Percentiles rank a stretch among this genome's conserved stretches.
Evolutionary conservation across 2,329 filamentous ascomycete genomes (phyloP).

Genomic region (Diaporthe destruens): DNA sequence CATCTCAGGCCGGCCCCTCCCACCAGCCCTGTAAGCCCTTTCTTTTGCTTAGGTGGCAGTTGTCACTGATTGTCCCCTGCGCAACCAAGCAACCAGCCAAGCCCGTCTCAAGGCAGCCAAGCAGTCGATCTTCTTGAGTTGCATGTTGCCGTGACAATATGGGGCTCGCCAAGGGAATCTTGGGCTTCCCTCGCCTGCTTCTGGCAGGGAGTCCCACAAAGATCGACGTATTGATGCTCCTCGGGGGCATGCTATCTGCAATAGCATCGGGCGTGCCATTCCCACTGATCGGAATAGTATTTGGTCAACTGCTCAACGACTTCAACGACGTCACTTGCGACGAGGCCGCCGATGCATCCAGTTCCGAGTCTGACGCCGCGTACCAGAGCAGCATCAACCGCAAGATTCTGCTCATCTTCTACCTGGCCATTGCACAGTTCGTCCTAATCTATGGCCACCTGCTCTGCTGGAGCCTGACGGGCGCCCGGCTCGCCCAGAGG

Average conservation of each 20-base stretch:
- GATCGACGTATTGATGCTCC: slow-evolving; percentile 41
- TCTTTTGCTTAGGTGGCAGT: slow-evolving; percentile 10
- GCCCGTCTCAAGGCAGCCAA: background rate
- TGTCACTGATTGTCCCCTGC: slow-evolving; percentile 3
- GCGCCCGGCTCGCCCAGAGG: slow-evolving; percentile 73
- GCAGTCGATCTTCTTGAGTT: too few species aligned
- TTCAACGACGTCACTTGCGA: slow-evolving; percentile 62
- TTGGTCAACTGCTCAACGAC: slow-evolving; percentile 65
- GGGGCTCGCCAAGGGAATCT: slow-evolving; percentile 41
- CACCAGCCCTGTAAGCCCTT: slow-evolving; percentile 6
- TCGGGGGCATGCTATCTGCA: slow-evolving; percentile 41
- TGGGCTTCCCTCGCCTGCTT: slow-evolving; percentile 44
- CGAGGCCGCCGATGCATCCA: slow-evolving; percentile 35
- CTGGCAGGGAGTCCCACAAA: slow-evolving; percentile 42
- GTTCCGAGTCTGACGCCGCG: slow-evolving; percentile 34
- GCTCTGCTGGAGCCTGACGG: slow-evolving; percentile 73
- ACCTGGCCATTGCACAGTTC: slow-evolving; percentile 74
- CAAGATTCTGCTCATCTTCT: slow-evolving; percentile 63
- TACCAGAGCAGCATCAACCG: slow-evolving; percentile 45
- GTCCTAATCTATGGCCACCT: slow-evolving; percentile 74
- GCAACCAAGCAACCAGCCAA: slow-evolving; percentile 1
- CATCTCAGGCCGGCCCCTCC: background rate
- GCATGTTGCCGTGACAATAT: slow-evolving; percentile 33
- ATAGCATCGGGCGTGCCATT: slow-evolving; percentile 64
- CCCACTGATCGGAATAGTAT: slow-evolving; percentile 68